Evolutionary conservation across 2,329 filamentous ascomycete species (phyloP).

Genomic region (Fusarium solani-melongenae): DNA sequence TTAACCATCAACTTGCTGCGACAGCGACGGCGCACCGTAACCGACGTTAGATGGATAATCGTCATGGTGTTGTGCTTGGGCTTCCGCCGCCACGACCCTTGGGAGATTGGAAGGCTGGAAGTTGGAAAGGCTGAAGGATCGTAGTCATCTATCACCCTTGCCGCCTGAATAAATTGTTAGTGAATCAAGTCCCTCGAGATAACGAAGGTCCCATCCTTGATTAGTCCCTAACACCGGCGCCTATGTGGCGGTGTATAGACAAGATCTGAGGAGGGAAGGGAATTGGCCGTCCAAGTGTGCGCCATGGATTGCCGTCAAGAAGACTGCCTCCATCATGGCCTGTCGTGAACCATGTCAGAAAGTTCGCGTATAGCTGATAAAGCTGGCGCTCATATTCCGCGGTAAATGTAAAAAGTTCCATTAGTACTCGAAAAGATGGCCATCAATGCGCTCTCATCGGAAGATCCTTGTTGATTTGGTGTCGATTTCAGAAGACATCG

Average conservation of each 20-base stretch:
- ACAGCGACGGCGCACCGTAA: background rate
- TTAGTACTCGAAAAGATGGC: background rate
- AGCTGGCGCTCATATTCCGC: background rate
- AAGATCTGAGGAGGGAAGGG: background rate
- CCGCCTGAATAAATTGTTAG: background rate
- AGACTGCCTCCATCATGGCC: background rate
- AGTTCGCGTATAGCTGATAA: background rate
- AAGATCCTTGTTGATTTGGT: background rate
- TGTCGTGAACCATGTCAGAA: background rate
- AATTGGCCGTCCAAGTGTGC: background rate
- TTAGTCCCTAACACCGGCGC: background rate
- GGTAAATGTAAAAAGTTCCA: background rate
- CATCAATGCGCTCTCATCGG: background rate
- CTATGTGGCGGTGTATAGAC: background rate
- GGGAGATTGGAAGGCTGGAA: background rate
- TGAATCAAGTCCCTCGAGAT: background rate
- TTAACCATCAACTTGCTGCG: constrained; percentile 12
- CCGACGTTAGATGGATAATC: constrained; percentile 1
- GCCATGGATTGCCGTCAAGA: background rate
- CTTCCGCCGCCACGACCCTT: background rate
- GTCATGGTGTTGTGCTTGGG: background rate
- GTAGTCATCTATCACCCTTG: background rate
- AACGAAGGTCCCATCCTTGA: background rate
- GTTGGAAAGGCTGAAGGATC: background rate
- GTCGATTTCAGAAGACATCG: background rate